Percentiles rank a stretch among this genome's conserved stretches.
Evolutionary conservation across 176 grass and related monocot genomes (phyloP).

Genomic region (Oryza meridionalis): DNA sequence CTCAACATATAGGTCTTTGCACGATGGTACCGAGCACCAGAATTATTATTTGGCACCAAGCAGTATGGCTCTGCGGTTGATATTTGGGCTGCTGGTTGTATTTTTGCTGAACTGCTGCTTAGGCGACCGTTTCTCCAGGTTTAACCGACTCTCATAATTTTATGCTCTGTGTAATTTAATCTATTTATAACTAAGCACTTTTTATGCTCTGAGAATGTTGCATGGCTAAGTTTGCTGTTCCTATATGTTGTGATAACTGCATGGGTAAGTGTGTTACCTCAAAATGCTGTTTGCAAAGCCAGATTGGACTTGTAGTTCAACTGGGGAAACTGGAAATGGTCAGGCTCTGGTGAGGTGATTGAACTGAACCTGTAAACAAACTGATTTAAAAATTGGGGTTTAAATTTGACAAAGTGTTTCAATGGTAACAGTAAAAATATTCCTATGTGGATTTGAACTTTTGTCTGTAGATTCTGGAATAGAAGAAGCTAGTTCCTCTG

Average conservation of each 20-base stretch:
- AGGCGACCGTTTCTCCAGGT: constrained; percentile 91
- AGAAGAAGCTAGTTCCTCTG: neutral
- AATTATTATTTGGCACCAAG: constrained; percentile 93
- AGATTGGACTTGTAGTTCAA: constrained; percentile 5
- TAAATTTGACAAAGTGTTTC: neutral
- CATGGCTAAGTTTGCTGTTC: constrained; percentile 7
- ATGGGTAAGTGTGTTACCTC: neutral
- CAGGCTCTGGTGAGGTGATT: neutral
- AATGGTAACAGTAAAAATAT: constrained; percentile 16
- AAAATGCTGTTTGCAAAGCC: constrained; percentile 26
- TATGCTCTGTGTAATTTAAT: constrained; percentile 23
- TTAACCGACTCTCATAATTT: constrained; percentile 30
- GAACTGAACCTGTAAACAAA: neutral
- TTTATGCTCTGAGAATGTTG: constrained; percentile 17
- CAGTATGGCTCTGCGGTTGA: constrained; percentile 98
- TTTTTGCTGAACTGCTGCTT: constrained; percentile 95
- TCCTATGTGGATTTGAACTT: constrained; percentile 17
- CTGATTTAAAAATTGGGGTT: constrained; percentile 15
- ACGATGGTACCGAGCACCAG: constrained; percentile 97
- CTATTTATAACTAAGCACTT: constrained; percentile 14
- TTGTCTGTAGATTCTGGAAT: constrained; percentile 12
- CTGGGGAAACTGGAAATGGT: neutral
- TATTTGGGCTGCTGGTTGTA: constrained; percentile 97
- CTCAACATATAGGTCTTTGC: constrained; percentile 83
- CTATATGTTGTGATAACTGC: constrained; percentile 19